A percentile compares a stretch with the other conserved stretches of the same genome.
phyloP scores from a whole-genome alignment of 129 eudicot genomes.

The Flaveria trinervia region DNA sequence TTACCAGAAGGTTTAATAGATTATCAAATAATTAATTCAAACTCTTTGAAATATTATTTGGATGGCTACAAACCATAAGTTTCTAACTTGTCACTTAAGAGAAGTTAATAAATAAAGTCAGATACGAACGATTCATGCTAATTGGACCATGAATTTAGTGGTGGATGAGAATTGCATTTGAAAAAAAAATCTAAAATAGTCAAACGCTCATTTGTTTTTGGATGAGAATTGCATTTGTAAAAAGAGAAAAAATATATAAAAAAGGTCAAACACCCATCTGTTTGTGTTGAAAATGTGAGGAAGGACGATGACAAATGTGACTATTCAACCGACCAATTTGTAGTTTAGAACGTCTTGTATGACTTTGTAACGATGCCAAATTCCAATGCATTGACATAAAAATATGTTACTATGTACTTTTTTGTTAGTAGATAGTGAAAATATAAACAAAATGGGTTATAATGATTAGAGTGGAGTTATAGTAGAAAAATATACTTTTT shows the following conservation, averaged over 20 bases:
- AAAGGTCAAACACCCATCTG: background rate
- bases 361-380: background rate
- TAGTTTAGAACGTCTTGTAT: background rate
- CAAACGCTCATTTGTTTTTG: background rate
- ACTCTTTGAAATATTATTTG: background rate
- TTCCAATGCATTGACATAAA: too few relatives aligned
- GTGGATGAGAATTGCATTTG: conserved; percentile 31
- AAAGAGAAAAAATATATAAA: background rate
- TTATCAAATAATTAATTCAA: too few relatives aligned
- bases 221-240: conserved; percentile 27
- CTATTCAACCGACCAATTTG: conserved; percentile 18
- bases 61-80: background rate
- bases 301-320: conserved; percentile 25
- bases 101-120: conserved; percentile 25
- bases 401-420: too few relatives aligned
- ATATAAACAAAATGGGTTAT: too few relatives aligned
- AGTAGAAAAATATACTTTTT: too few relatives aligned
- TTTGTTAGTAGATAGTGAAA: too few relatives aligned
- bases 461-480: too few relatives aligned
- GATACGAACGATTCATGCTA: conserved; percentile 3
- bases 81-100: too few relatives aligned
- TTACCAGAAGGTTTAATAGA: too few relatives aligned
- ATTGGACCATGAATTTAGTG: conserved; percentile 18
- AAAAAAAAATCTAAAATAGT: background rate
- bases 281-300: conserved; percentile 25